Base-by-base conservation (phyloP, 192 early-diverging fungal species). In the Gigaspora rosea region DNA sequence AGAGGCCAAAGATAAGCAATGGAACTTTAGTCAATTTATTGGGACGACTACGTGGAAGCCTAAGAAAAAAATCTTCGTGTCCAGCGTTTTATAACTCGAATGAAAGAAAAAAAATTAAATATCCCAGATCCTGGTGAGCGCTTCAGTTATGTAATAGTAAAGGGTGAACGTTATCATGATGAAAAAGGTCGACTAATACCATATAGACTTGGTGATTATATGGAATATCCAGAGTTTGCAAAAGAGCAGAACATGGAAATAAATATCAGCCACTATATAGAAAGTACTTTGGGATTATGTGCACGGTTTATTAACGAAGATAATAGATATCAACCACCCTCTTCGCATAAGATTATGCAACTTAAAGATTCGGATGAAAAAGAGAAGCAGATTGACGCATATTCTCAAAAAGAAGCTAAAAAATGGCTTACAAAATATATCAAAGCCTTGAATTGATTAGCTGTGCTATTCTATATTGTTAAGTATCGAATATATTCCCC, bases 131-230 rank as follows among this genome's bases (percentile, higher is more conserved):
- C 67, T n/a, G 67, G 48, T n/a, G 67, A 22, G 6, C 48, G 67
- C 18, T 69, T 69, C n/a, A 69, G 67, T 69, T 69, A 69, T 69
- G n/a, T 69, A 50, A 22, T 68, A 13, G 46, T 18, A n/a, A n/a
- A n/a, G n/a, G n/a, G n/a, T n/a, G n/a, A n/a, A n/a, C n/a, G n/a
- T 46, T 22, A 68, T 4, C 47, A 15, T 27, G 46, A 68, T n/a
- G n/a, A 68, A 33, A 6, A 51, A 13, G 4, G 2, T 69, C 27
- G 48, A 69, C 49, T 69, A 49, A 63, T 12, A 11, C 20, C 9
- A 20, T 62, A 18, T 6, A 62, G 18, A 62, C 5, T 6, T 18
- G n/a, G n/a, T 11, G 59, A 62, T 62, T 18, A 62, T 5, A 63
- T 63, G 11, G 61, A 63, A 63, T 63, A n/a, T 10, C 9, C 3